Evolutionary conservation across 495 filamentous ascomycete genomes (phyloP), one percentile per base, ranked within the genome.

Genomic region (Aspergillus bridgeri): DNA sequence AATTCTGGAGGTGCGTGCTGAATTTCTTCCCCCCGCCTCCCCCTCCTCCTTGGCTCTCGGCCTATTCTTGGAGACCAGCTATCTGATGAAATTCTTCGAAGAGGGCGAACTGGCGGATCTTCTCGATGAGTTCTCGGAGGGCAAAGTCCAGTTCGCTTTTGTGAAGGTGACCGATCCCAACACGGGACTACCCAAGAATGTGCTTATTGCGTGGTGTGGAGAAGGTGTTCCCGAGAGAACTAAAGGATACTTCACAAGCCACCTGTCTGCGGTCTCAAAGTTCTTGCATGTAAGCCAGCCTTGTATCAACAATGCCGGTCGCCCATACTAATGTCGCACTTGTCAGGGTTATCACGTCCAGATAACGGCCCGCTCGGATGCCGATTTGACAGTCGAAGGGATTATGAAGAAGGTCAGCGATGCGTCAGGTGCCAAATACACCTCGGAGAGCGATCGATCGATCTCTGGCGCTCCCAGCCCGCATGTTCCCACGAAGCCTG

Each of bases 181-280:
- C 69, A 91, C 89, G 1, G 82, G 85, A 6, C 79, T 99, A 8
- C 90, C 93, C 23, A 99, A 99, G 76, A 89, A 87, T 69, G 91
- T 94, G 44, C 79, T 99, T 50, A 91, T 99, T 64, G 92, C 86
- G 44, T 99, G 94, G 94, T 99, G 94, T 69, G 94, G 94, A 44
- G 92, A 96, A 64, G 95, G 95, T 56, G 94, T 99, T n/a, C 94
- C 94, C 7, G 94, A 98, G 76, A 81, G 92, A 63, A 97, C 92
- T 17, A 98, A 98, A 69, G 94, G 94, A 22, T 98, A 98, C 69
- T 99, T 98, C 66, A 97, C 91, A 33, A 96, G 91, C 67, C 92
- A 99, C 75, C 71, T 92, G 19, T 85, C 90, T 57, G 85, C 90
- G 18, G 91, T 97, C 24, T 86, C 91, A 27, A 96, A 95, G 70